Conservation (phyloP, 106 monocot species). For the Hemerocallis citrina region DNA sequence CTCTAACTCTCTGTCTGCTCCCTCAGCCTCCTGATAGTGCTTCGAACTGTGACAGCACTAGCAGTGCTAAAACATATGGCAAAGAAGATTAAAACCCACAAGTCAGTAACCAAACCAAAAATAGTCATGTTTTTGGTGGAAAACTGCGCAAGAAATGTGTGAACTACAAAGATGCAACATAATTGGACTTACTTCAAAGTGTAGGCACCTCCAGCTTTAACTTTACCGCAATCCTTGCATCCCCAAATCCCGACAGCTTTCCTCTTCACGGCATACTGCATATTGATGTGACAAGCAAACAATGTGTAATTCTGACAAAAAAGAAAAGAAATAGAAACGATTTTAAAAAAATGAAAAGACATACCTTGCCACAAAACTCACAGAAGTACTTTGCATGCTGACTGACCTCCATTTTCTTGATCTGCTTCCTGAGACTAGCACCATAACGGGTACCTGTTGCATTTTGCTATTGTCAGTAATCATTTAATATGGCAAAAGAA, state of each 20-base stretch:
- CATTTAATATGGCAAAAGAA: neutral
- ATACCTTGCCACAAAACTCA: conserved; percentile 61
- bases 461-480: neutral
- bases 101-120: neutral
- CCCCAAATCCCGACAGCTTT: conserved; percentile 26
- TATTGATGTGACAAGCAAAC: neutral
- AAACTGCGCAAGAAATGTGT: neutral
- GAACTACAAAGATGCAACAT: neutral
- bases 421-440: conserved; percentile 64
- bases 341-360: neutral
- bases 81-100: neutral
- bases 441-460: conserved; percentile 46
- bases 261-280: conserved; percentile 21
- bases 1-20: conserved; percentile 26
- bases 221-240: conserved; percentile 48
- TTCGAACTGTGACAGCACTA: conserved; percentile 23
- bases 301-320: neutral
- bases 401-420: conserved; percentile 63
- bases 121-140: neutral
- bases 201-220: conserved; percentile 26
- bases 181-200: conserved; percentile 16
- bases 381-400: conserved; percentile 69
- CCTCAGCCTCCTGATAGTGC: conserved; percentile 26
- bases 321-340: neutral
- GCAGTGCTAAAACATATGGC: conserved; percentile 7